phyloP scores from a whole-genome alignment of 805 yeast genomes.

The Candida nitratophila region DNA sequence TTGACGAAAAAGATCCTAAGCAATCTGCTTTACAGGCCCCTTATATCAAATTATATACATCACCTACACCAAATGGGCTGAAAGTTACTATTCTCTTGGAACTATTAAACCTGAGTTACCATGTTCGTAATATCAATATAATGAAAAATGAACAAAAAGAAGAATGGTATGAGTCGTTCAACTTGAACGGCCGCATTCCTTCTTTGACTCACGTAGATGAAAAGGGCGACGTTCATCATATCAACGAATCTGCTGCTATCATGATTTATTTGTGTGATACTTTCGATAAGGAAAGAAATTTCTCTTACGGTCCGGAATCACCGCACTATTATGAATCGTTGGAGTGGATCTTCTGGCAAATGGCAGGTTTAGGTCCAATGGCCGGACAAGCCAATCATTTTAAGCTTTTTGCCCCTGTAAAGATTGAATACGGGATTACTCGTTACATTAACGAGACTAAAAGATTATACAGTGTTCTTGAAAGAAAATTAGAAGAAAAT shows the following conservation, averaged over 20 bases:
- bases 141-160: conserved; percentile 40
- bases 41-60: conserved; percentile 35
- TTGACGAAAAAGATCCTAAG: neutral
- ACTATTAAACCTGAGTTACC: conserved; percentile 35
- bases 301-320: conserved; percentile 31
- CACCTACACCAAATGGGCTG: conserved; percentile 39
- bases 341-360: conserved; percentile 51
- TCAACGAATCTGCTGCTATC: conserved; percentile 60
- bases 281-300: conserved; percentile 49
- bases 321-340: conserved; percentile 42
- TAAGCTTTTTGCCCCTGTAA: conserved; percentile 35
- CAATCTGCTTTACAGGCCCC: conserved; percentile 24
- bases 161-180: conserved; percentile 48
- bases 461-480: conserved; percentile 46
- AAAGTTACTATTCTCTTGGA: conserved; percentile 36
- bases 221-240: conserved; percentile 36
- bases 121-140: conserved; percentile 35
- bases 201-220: conserved; percentile 34
- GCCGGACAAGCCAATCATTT: conserved; percentile 57
- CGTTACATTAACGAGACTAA: conserved; percentile 46
- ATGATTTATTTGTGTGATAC: conserved; percentile 51
- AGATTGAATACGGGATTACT: conserved; percentile 37
- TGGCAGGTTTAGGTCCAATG: conserved; percentile 56
- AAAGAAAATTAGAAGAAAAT: conserved; percentile 38
- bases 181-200: conserved; percentile 62